Conservation (phyloP, 306 rosid genomes). For the Lathyrus aphaca region DNA sequence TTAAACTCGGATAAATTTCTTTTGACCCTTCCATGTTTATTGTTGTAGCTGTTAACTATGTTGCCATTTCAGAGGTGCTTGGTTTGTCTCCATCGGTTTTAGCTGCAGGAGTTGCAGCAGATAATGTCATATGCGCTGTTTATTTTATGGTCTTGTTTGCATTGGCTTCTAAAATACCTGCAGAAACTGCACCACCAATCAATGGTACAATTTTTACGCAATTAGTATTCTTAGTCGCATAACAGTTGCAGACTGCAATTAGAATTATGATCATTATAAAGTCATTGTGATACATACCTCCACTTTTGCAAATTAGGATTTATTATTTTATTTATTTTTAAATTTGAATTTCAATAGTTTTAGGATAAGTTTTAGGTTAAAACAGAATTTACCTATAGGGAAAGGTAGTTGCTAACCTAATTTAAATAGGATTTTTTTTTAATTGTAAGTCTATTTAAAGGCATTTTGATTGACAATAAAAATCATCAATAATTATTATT, state of each 20-base stretch:
- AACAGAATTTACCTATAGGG: too few relatives aligned
- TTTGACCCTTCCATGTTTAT: conserved; percentile 27
- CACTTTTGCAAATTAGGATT: too few relatives aligned
- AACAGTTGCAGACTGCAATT: not conserved
- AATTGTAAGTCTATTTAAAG: too few relatives aligned
- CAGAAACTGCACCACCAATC: conserved; percentile 49
- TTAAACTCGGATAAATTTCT: conserved; percentile 17
- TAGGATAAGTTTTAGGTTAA: too few relatives aligned
- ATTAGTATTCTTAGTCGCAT: not conserved
- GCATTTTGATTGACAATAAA: too few relatives aligned
- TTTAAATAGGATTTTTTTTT: too few relatives aligned
- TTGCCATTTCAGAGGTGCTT: conserved; percentile 73
- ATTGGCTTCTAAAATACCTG: conserved; percentile 71
- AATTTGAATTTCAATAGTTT: too few relatives aligned
- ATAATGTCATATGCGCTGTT: conserved; percentile 73
- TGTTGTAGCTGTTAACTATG: conserved; percentile 76
- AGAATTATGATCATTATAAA: not conserved
- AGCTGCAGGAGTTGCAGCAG: conserved; percentile 85
- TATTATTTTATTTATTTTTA: too few relatives aligned
- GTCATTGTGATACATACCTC: too few relatives aligned
- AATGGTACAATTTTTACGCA: conserved; percentile 40
- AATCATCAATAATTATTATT: too few relatives aligned
- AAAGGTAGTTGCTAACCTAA: too few relatives aligned
- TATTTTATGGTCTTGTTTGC: conserved; percentile 77
- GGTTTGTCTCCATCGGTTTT: conserved; percentile 66